Conservation (phyloP, 2,329 filamentous ascomycete genomes). For the Lasiodiplodia hormozganensis region DNA sequence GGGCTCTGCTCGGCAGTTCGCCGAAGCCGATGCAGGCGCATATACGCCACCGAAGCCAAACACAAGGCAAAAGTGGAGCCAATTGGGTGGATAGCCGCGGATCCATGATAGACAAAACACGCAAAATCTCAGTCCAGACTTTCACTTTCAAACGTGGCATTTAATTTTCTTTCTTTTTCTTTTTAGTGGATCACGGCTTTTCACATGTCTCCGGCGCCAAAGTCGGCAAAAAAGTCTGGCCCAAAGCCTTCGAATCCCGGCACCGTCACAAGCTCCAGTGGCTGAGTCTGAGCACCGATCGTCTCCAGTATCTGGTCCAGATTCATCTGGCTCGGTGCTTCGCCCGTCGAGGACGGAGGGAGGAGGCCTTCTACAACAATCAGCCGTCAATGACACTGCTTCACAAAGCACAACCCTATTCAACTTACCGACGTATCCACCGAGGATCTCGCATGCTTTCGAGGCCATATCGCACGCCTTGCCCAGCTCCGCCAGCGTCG, state of each 20-base stretch:
- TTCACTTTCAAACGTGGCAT: no score
- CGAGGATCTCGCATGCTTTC: conserved; percentile 1
- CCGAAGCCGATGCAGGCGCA: neutral
- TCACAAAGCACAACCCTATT: neutral
- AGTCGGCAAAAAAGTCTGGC: neutral
- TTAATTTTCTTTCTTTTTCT: neutral
- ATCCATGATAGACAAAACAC: neutral
- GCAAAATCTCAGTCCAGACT: neutral
- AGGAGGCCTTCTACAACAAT: conserved; percentile 3
- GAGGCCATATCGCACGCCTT: conserved; percentile 1
- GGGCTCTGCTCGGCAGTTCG: neutral
- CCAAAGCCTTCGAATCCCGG: conserved; percentile 3
- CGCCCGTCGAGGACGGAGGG: neutral
- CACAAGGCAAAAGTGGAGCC: neutral
- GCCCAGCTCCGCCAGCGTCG: neutral
- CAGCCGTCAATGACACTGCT: neutral
- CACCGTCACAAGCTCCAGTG: conserved; percentile 4
- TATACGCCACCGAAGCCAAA: no score
- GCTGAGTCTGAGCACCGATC: neutral
- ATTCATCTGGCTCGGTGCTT: neutral
- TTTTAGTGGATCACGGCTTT: neutral
- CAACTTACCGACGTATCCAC: neutral
- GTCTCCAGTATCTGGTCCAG: conserved; percentile 10
- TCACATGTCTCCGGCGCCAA: neutral
- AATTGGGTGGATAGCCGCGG: neutral